phyloP scores from a whole-genome alignment of 805 yeast genomes.

The Schizosaccharomyces osmophilus region DNA sequence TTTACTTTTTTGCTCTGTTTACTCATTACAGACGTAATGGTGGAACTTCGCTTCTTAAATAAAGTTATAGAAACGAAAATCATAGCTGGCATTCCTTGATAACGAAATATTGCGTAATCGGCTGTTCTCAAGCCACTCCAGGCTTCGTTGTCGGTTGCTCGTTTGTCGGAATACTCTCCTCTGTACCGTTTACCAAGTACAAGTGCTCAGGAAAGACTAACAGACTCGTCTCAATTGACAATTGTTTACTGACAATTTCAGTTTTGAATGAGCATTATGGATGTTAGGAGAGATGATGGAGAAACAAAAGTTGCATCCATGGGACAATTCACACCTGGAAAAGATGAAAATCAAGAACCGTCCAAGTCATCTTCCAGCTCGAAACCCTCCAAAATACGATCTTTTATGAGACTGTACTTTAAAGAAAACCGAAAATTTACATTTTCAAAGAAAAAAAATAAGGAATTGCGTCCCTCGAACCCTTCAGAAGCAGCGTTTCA shows the following conservation, averaged over 20 bases:
- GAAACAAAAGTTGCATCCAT: not conserved
- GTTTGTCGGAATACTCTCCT: not conserved
- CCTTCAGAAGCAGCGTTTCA: not conserved
- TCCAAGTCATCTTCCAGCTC: not conserved
- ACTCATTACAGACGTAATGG: no score
- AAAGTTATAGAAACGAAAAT: no score
- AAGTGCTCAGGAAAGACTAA: no score
- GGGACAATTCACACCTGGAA: not conserved
- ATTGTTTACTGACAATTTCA: not conserved
- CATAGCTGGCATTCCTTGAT: no score
- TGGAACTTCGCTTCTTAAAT: no score
- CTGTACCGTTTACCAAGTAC: not conserved
- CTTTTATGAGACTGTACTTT: constrained; percentile 1
- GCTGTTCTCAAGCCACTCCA: not conserved
- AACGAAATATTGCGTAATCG: not conserved
- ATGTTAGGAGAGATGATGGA: not conserved
- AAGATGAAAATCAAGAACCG: not conserved
- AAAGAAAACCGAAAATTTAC: not conserved
- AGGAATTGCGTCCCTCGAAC: not conserved
- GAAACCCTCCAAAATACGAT: not conserved
- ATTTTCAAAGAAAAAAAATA: not conserved
- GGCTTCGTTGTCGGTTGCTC: not conserved
- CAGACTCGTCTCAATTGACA: no score
- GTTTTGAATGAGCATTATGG: not conserved
- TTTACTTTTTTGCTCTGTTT: no score